These are phyloP conservation scores for Trichosporon faecale DNA, from an alignment of 1,284 basidiomycete genomes.

Conservation along the genomic window DNA sequence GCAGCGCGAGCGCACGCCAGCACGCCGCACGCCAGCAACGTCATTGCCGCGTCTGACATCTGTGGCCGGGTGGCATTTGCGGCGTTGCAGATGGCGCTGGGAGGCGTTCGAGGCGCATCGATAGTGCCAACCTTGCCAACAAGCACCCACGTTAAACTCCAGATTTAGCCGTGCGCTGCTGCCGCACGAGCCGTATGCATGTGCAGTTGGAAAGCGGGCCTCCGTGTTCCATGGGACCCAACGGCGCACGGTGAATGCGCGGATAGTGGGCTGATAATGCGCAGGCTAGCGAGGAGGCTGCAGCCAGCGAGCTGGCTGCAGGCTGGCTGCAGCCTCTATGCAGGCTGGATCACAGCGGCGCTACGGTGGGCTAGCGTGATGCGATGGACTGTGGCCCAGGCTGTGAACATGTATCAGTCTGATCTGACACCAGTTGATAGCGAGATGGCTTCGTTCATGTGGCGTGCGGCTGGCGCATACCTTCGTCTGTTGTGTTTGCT, in stretches of 20 bases:
- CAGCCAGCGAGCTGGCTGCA: too few relatives aligned
- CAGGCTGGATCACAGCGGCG: neutral
- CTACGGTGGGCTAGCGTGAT: neutral
- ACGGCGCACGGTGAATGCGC: neutral
- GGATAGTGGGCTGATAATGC: conserved; percentile 3
- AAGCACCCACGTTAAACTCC: neutral
- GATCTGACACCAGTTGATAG: neutral
- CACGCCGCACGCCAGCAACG: neutral
- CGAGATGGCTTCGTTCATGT: neutral
- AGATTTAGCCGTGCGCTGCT: neutral
- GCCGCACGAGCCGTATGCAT: neutral
- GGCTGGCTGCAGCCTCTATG: neutral
- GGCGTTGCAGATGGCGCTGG: too few relatives aligned
- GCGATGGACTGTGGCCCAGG: neutral
- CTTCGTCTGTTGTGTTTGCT: neutral
- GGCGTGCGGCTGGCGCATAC: neutral
- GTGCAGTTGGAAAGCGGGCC: neutral
- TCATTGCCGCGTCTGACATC: neutral
- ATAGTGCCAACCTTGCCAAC: neutral
- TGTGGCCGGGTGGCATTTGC: neutral
- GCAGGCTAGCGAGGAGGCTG: neutral
- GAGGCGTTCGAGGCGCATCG: neutral
- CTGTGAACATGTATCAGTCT: neutral
- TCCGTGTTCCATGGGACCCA: neutral
- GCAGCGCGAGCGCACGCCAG: neutral